These are phyloP conservation scores for Eimeria mitis DNA, from an alignment of 169 alveolate species.

Conservation along the genomic window DNA sequence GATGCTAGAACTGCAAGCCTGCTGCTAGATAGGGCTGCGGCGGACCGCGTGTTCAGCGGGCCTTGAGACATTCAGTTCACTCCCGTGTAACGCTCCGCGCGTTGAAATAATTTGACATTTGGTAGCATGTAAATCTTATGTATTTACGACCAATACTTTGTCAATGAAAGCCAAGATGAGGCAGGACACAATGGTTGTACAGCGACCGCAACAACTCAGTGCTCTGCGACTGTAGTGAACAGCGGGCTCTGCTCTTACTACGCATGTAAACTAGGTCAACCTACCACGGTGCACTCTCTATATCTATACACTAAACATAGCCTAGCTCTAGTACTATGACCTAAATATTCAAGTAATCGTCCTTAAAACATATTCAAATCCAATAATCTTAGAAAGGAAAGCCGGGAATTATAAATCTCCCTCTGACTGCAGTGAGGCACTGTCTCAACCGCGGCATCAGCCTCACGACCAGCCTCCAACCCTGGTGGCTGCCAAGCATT, in stretches of 20 bases:
- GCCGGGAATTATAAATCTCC: background rate
- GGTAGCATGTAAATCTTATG: background rate
- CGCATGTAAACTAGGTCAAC: background rate
- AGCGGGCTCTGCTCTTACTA: background rate
- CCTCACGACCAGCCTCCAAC: background rate
- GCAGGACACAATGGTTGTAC: background rate
- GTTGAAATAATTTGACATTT: background rate
- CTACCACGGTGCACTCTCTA: background rate
- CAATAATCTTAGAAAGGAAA: background rate
- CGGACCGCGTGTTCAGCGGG: background rate
- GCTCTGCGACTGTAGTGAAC: background rate
- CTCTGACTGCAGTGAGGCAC: background rate
- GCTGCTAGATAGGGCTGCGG: constrained; percentile 13
- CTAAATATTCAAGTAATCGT: background rate
- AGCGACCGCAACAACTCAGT: background rate
- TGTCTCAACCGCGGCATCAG: background rate
- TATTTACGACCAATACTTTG: background rate
- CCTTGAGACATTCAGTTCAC: background rate
- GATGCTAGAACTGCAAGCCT: constrained; percentile 1
- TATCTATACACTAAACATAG: background rate
- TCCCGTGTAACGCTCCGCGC: background rate
- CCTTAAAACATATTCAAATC: background rate
- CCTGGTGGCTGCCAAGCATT: background rate
- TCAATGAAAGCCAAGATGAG: background rate
- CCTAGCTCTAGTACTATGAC: background rate